A percentile compares a stretch with the other conserved stretches of the same genome.
These are phyloP conservation scores for Venustampulla echinocandica DNA, from an alignment of 495 filamentous ascomycete genomes.

Conservation along the genomic window DNA sequence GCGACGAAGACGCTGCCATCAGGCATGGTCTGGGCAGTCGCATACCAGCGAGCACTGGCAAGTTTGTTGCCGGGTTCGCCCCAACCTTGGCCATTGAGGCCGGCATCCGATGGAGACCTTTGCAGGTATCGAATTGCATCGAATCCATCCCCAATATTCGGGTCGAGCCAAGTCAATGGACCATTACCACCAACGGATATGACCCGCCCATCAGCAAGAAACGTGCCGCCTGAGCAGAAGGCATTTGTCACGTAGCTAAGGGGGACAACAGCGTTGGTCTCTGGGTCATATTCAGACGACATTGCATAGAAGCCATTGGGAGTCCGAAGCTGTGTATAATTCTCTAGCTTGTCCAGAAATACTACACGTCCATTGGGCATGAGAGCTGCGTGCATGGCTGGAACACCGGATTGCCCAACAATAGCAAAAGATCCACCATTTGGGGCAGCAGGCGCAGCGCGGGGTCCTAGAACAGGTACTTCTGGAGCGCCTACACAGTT, in stretches of 20 bases:
- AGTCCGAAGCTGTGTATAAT: conserved; percentile 49
- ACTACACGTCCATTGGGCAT: conserved; percentile 50
- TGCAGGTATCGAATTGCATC: conserved; percentile 45
- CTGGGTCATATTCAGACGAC: conserved; percentile 51
- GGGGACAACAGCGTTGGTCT: conserved; percentile 36
- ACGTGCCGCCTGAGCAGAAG: conserved; percentile 54
- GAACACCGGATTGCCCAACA: conserved; percentile 49
- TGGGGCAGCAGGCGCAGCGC: conserved; percentile 24
- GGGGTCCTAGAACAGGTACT: conserved; percentile 28
- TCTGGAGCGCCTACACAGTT: conserved; percentile 26
- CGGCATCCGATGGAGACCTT: conserved; percentile 39
- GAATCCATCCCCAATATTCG: conserved; percentile 52
- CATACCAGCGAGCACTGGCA: conserved; percentile 48
- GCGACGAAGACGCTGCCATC: conserved; percentile 50
- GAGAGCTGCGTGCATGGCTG: conserved; percentile 55
- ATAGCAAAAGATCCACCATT: conserved; percentile 39
- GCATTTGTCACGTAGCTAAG: conserved; percentile 51
- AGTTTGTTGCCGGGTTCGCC: conserved; percentile 48
- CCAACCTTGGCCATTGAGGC: conserved; percentile 44
- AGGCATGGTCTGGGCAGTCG: conserved; percentile 48
- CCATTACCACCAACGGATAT: conserved; percentile 51
- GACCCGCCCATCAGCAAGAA: conserved; percentile 48
- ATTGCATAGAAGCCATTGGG: conserved; percentile 48
- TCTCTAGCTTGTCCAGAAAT: conserved; percentile 57
- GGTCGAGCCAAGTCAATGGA: conserved; percentile 44